These are phyloP conservation scores for Globisporangium splendens DNA, from an alignment of 352 stramenopile genomes.

Conservation along the genomic window DNA sequence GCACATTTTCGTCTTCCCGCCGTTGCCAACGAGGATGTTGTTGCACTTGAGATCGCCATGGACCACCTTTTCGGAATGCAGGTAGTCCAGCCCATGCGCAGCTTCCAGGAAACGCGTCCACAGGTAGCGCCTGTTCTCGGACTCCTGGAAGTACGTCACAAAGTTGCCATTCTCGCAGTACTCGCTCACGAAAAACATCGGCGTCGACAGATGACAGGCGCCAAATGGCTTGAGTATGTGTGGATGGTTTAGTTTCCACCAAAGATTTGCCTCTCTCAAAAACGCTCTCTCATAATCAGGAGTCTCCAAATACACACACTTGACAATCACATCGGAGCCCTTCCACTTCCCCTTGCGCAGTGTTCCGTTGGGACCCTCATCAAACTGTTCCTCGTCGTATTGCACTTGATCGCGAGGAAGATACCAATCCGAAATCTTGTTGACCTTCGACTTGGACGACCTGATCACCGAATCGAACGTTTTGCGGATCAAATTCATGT, in stretches of 20 bases:
- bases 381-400: neutral
- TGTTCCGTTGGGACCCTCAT: conserved; percentile 2
- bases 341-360: conserved; percentile 11
- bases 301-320: conserved; percentile 1
- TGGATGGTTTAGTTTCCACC: neutral
- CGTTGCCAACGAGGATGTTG: conserved; percentile 55
- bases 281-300: conserved; percentile 2
- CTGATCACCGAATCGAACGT: too few relatives aligned
- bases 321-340: conserved; percentile 8
- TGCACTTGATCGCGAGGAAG: conserved; percentile 10
- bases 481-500: too few relatives aligned
- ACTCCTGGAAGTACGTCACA: neutral
- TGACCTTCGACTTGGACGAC: neutral
- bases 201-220: too few relatives aligned
- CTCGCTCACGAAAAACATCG: conserved; percentile 4
- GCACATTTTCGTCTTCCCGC: conserved; percentile 60
- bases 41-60: conserved; percentile 57
- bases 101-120: conserved; percentile 27
- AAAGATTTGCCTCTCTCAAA: conserved; percentile 1
- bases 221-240: too few relatives aligned
- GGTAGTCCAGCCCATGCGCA: conserved; percentile 60
- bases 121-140: neutral
- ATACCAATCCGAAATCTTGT: conserved; percentile 5
- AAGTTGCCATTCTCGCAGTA: neutral
- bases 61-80: conserved; percentile 30